These are phyloP conservation scores for Trypanosoma brucei DNA, from an alignment of 208 protist species.

Conservation along the genomic window DNA sequence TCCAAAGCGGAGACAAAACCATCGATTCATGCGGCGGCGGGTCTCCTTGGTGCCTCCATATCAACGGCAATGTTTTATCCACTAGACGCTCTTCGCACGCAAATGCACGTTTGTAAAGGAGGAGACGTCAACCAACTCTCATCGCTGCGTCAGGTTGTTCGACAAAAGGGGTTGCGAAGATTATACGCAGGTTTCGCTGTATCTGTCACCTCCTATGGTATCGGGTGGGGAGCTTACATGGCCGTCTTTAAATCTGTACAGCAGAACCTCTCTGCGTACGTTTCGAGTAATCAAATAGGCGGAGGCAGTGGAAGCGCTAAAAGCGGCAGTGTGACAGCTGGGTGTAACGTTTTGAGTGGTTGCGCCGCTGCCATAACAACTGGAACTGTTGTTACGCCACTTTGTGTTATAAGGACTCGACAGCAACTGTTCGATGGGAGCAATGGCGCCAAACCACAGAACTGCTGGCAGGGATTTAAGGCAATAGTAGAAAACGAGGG, in stretches of 20 bases:
- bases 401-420: constrained; percentile 78
- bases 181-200: constrained; percentile 78
- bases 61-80: constrained; percentile 82
- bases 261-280: constrained; percentile 28
- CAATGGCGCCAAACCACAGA: constrained; percentile 4
- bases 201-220: constrained; percentile 59
- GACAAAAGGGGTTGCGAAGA: constrained; percentile 52
- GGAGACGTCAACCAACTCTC: constrained; percentile 35
- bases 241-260: constrained; percentile 63
- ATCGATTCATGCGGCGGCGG: constrained; percentile 73
- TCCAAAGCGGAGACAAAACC: constrained; percentile 7
- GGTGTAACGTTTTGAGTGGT: constrained; percentile 55
- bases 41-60: constrained; percentile 54
- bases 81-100: constrained; percentile 77
- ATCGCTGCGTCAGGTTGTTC: constrained; percentile 47
- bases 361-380: constrained; percentile 60
- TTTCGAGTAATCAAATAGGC: neutral
- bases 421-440: constrained; percentile 54
- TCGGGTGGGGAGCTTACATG: constrained; percentile 80
- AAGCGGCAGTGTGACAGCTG: constrained; percentile 6
- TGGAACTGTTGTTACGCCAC: constrained; percentile 60
- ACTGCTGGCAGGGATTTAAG: constrained; percentile 24
- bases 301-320: neutral
- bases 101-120: constrained; percentile 72
- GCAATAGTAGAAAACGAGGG: constrained; percentile 53